phyloP scores from a whole-genome alignment of 78 protist species.

The Ministeria vibrans region DNA sequence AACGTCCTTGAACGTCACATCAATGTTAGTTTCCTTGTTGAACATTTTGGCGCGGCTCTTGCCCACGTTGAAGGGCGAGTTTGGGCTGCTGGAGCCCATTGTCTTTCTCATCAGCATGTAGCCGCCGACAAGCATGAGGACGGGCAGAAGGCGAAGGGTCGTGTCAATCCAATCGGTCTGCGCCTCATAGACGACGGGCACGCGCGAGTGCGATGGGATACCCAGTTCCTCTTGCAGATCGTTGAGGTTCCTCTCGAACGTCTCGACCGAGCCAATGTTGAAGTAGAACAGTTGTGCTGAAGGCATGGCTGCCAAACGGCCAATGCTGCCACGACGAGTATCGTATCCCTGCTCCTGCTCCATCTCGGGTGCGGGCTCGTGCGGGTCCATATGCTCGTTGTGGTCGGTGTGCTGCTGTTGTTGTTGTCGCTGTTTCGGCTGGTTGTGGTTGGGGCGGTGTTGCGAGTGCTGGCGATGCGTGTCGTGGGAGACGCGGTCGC shows the following conservation, averaged over 20 bases:
- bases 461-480: not conserved
- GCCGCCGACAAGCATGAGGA: constrained; percentile 38
- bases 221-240: constrained; percentile 36
- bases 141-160: constrained; percentile 22
- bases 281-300: not conserved
- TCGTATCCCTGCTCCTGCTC: too few relatives aligned
- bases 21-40: constrained; percentile 1
- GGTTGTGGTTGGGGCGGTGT: not conserved
- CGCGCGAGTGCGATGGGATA: not conserved
- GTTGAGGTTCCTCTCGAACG: constrained; percentile 42
- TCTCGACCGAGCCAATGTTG: constrained; percentile 16
- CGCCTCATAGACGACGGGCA: constrained; percentile 14
- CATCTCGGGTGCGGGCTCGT: not conserved
- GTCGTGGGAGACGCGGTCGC: too few relatives aligned
- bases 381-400: not conserved
- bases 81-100: constrained; percentile 1
- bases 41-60: constrained; percentile 28
- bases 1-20: constrained; percentile 66
- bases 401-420: not conserved
- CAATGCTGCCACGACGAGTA: too few relatives aligned
- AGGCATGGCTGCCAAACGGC: too few relatives aligned
- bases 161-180: not conserved
- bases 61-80: constrained; percentile 21
- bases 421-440: not conserved
- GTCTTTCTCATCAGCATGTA: not conserved